phyloP scores from a whole-genome alignment of 2,329 filamentous ascomycete genomes.

The Trichophyton mentagrophytes region DNA sequence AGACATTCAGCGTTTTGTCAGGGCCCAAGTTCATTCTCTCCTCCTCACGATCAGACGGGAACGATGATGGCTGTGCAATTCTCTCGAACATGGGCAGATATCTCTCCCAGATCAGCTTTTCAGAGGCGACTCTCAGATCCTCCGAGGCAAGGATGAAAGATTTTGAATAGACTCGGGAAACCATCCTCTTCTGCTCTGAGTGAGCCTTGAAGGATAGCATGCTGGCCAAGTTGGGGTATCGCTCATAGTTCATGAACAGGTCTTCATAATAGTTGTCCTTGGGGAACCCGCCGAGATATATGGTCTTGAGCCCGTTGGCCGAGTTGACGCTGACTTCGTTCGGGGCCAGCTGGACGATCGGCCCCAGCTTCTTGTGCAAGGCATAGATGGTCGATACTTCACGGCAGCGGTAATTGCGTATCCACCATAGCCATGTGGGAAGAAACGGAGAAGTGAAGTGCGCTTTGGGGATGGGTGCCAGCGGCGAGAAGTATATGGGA shows the following conservation, averaged over 20 bases:
- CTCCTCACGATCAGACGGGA: neutral
- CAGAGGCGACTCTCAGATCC: constrained; percentile 41
- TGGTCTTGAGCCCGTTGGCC: constrained; percentile 41
- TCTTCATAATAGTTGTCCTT: constrained; percentile 54
- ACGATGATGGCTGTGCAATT: constrained; percentile 10
- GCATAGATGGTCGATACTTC: constrained; percentile 47
- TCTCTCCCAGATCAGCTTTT: constrained; percentile 42
- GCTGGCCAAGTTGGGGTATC: constrained; percentile 53
- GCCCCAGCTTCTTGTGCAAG: constrained; percentile 43
- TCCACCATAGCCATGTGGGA: constrained; percentile 53
- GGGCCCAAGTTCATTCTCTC: constrained; percentile 13
- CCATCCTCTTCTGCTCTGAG: constrained; percentile 55
- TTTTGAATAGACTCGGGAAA: constrained; percentile 65
- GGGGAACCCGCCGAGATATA: constrained; percentile 58
- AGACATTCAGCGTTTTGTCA: constrained; percentile 32
- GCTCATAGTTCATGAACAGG: constrained; percentile 51
- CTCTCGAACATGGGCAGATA: constrained; percentile 42
- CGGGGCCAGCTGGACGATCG: constrained; percentile 49
- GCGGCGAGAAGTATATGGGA: constrained; percentile 46
- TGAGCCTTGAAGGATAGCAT: constrained; percentile 46
- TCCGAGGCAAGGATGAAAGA: constrained; percentile 49
- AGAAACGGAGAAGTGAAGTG: constrained; percentile 55
- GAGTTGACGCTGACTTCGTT: constrained; percentile 53
- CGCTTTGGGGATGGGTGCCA: constrained; percentile 53
- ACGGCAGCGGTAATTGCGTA: constrained; percentile 41